These are phyloP conservation scores for Leucocoprinus sp. DNA, from an alignment of 768 basidiomycete species.

Conservation along the genomic window DNA sequence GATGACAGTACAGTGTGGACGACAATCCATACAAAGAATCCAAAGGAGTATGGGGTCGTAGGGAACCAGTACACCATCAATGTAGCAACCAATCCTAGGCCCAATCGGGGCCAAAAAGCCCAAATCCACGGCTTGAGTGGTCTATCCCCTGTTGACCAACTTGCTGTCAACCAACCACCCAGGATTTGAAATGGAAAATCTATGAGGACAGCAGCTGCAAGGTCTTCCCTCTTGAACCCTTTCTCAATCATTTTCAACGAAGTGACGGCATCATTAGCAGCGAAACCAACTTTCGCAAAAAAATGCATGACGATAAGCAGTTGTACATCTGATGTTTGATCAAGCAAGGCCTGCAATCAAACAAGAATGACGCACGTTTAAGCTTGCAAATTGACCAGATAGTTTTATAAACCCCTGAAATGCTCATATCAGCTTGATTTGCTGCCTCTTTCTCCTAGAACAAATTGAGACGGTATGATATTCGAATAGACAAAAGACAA, in stretches of 20 bases:
- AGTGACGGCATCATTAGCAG: conserved; percentile 87
- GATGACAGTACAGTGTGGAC: conserved; percentile 75
- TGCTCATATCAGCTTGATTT: conserved; percentile 81
- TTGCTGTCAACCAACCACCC: conserved; percentile 90
- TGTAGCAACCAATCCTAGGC: conserved; percentile 63
- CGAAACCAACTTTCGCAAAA: conserved; percentile 90
- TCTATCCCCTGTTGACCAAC: conserved; percentile 76
- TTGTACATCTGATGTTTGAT: conserved; percentile 67
- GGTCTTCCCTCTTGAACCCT: conserved; percentile 89
- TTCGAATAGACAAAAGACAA: background rate
- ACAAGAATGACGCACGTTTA: conserved; percentile 52
- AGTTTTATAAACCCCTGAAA: conserved; percentile 83
- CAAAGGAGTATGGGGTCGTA: conserved; percentile 55
- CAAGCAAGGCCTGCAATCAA: background rate
- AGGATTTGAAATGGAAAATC: conserved; percentile 97
- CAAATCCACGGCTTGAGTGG: conserved; percentile 83
- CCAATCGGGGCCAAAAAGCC: conserved; percentile 85
- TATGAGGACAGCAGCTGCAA: conserved; percentile 90
- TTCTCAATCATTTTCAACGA: conserved; percentile 95
- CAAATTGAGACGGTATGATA: background rate
- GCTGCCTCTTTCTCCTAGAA: conserved; percentile 64
- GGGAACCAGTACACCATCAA: conserved; percentile 84
- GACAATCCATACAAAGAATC: conserved; percentile 78
- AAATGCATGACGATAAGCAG: conserved; percentile 79
- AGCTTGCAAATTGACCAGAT: conserved; percentile 93